A percentile compares a stretch with the other conserved stretches of the same genome.
Evolutionary conservation across 371 early-diverging fungal species (phyloP).

Genomic region (Syncephalastrum monosporum): DNA sequence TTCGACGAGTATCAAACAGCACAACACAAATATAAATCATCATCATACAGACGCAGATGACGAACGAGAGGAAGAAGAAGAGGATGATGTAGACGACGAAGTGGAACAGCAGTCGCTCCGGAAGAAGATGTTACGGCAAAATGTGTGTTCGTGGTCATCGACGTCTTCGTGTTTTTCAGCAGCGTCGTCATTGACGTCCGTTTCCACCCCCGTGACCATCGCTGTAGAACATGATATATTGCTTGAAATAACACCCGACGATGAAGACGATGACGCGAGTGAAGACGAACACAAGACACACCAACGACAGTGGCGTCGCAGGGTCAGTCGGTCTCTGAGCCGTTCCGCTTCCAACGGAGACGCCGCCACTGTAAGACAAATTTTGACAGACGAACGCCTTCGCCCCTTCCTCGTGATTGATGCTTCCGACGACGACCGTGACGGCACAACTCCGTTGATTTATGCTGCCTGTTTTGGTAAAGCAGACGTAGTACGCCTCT

Average conservation of each 20-base stretch:
- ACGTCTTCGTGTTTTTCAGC: conserved; percentile 16
- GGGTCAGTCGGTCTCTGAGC: conserved; percentile 38
- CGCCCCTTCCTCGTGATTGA: conserved; percentile 70
- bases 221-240: too few relatives aligned
- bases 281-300: conserved; percentile 14
- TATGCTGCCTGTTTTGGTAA: conserved; percentile 87
- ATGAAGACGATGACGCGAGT: conserved; percentile 6
- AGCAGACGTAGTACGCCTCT: conserved; percentile 53
- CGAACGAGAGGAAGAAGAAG: conserved; percentile 24
- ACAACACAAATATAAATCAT: too few relatives aligned
- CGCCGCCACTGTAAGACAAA: conserved; percentile 80
- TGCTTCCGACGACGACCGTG: conserved; percentile 62
- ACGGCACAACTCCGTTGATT: conserved; percentile 77
- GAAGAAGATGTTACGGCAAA: conserved; percentile 5
- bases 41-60: conserved; percentile 35
- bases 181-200: conserved; percentile 4
- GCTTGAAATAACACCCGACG: neutral
- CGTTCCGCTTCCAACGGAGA: conserved; percentile 81
- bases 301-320: conserved; percentile 18
- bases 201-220: conserved; percentile 11
- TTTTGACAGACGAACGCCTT: conserved; percentile 53
- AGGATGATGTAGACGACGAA: conserved; percentile 14
- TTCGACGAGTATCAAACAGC: too few relatives aligned
- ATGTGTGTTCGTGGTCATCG: conserved; percentile 15
- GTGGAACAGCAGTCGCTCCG: conserved; percentile 5